Conservation (phyloP, 139 green algal species). For the Eudorina sp. region DNA sequence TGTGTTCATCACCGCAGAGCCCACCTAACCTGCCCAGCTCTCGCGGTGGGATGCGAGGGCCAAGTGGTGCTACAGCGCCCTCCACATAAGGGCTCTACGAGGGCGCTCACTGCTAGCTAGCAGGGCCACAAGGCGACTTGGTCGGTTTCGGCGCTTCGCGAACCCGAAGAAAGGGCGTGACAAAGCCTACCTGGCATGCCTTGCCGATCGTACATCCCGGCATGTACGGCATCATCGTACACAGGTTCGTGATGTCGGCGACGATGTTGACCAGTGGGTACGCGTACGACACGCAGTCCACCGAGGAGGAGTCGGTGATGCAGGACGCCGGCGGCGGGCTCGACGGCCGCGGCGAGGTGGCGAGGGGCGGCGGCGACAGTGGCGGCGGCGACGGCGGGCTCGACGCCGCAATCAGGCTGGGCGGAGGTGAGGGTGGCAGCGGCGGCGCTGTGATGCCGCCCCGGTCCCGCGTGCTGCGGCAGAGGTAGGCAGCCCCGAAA, state of each 20-base stretch:
- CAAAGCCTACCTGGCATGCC: slow-evolving; percentile 22
- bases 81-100: no score
- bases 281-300: neutral
- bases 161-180: no score
- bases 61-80: no score
- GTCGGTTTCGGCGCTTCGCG: no score
- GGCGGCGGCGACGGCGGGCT: neutral
- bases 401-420: no score
- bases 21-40: no score
- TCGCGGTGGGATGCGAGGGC: no score
- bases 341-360: neutral
- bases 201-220: slow-evolving; percentile 33
- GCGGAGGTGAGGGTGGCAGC: slow-evolving; percentile 4
- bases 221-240: slow-evolving; percentile 51
- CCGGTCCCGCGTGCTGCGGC: neutral
- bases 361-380: neutral
- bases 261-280: neutral
- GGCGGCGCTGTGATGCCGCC: neutral
- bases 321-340: neutral
- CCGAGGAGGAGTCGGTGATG: no score
- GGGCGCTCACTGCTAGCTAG: no score
- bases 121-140: no score
- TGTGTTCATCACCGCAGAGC: no score
- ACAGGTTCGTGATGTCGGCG: slow-evolving; percentile 19
- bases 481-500: no score